A percentile compares a stretch with the other conserved stretches of the same genome.
Conservation (phyloP, 139 green algal species). For the Picochlorum sp. region DNA sequence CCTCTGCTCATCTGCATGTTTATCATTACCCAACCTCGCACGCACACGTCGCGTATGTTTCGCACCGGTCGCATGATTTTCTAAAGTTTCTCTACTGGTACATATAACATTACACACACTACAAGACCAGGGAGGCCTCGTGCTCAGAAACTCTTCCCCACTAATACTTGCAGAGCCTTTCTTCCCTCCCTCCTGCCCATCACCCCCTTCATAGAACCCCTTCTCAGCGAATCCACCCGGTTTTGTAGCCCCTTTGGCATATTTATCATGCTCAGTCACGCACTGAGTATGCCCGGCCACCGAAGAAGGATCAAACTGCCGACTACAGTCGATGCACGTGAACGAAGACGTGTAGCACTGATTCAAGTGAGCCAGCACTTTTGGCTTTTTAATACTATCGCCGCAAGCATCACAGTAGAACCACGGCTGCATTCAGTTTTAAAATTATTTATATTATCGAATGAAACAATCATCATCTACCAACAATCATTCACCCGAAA, state of each 20-base stretch:
- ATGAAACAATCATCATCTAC: too few species aligned
- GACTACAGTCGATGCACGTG: constrained; percentile 80
- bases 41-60: constrained; percentile 68
- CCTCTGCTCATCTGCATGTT: too few species aligned
- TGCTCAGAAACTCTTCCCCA: constrained; percentile 58
- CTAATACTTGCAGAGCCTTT: constrained; percentile 21
- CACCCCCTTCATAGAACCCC: constrained; percentile 25
- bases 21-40: background rate
- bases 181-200: background rate
- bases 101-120: constrained; percentile 76
- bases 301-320: constrained; percentile 49
- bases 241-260: constrained; percentile 79
- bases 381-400: constrained; percentile 90
- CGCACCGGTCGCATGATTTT: constrained; percentile 60
- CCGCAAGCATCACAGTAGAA: constrained; percentile 86
- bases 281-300: constrained; percentile 61
- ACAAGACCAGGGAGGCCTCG: constrained; percentile 66
- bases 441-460: too few species aligned
- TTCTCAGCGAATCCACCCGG: constrained; percentile 66
- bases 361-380: constrained; percentile 53
- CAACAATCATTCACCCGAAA: too few species aligned
- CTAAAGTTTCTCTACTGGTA: constrained; percentile 75
- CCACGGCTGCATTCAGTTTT: constrained; percentile 47
- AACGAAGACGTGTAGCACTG: constrained; percentile 50
- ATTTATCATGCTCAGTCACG: constrained; percentile 91